These are phyloP conservation scores for Tulasnella calospora DNA, from an alignment of 768 basidiomycete species.

Conservation along the genomic window DNA sequence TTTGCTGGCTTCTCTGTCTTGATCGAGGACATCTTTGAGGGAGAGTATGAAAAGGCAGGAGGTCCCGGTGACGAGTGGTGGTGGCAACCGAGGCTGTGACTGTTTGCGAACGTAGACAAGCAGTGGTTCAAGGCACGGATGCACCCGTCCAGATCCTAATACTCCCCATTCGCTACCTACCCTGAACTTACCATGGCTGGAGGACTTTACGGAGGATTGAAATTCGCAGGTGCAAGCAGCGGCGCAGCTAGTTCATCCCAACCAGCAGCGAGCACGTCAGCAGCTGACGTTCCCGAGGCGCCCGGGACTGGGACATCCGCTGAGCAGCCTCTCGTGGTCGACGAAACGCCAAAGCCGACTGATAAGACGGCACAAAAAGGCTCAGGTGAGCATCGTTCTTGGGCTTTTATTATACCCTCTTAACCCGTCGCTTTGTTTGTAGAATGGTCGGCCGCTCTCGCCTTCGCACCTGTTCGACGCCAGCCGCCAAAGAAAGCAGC, in stretches of 20 bases:
- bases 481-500: slow-evolving; percentile 55
- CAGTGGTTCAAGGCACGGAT: background rate
- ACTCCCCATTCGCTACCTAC: background rate
- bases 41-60: too few species aligned
- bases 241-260: slow-evolving; percentile 42
- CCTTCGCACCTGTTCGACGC: slow-evolving; percentile 76
- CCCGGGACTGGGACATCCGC: slow-evolving; percentile 33
- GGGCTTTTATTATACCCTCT: too few species aligned
- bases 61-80: background rate
- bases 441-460: slow-evolving; percentile 89
- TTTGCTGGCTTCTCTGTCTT: slow-evolving; percentile 1
- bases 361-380: slow-evolving; percentile 16
- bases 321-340: slow-evolving; percentile 32
- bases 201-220: slow-evolving; percentile 81
- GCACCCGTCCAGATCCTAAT: background rate
- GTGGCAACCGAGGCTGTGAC: background rate
- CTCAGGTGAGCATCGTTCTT: slow-evolving; percentile 25
- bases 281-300: slow-evolving; percentile 29
- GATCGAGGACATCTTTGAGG: background rate
- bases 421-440: slow-evolving; percentile 28
- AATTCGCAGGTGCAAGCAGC: slow-evolving; percentile 64
- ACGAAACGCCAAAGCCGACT: slow-evolving; percentile 33
- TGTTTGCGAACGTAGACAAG: background rate
- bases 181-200: slow-evolving; percentile 37
- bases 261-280: slow-evolving; percentile 35